These are phyloP conservation scores for Porcisia deanei DNA, from an alignment of 208 protist species.

Conservation along the genomic window DNA sequence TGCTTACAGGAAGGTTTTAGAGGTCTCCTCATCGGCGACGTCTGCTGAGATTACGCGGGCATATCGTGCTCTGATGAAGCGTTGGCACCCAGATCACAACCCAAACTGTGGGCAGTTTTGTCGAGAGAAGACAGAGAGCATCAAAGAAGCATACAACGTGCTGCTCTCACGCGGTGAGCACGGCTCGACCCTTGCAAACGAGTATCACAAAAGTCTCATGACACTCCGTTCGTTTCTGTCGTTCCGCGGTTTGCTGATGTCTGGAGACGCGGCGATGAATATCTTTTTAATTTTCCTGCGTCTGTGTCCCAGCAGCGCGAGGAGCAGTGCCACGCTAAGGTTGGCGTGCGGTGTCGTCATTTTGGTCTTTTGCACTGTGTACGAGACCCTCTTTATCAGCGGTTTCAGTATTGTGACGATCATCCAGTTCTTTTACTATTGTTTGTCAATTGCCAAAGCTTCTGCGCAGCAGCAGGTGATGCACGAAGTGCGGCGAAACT, in stretches of 20 bases:
- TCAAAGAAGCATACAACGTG: slow-evolving; percentile 82
- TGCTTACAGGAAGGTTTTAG: slow-evolving; percentile 55
- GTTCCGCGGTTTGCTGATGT: slow-evolving; percentile 80
- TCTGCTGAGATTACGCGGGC: slow-evolving; percentile 66
- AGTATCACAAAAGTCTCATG: slow-evolving; percentile 61
- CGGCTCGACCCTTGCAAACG: slow-evolving; percentile 53
- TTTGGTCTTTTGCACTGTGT: slow-evolving; percentile 60
- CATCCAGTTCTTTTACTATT: slow-evolving; percentile 63
- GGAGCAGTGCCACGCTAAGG: slow-evolving; percentile 23
- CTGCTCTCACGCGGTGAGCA: slow-evolving; percentile 68
- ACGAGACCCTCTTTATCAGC: slow-evolving; percentile 61
- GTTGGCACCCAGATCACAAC: slow-evolving; percentile 85
- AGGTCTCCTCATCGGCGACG: slow-evolving; percentile 40
- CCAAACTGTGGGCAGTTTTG: slow-evolving; percentile 73
- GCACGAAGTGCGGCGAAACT: slow-evolving; percentile 36
- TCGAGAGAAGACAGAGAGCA: slow-evolving; percentile 51
- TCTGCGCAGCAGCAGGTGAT: slow-evolving; percentile 47
- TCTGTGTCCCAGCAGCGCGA: slow-evolving; percentile 8
- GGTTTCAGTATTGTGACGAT: slow-evolving; percentile 63
- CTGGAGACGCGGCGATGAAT: slow-evolving; percentile 58
- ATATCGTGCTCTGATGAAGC: slow-evolving; percentile 75
- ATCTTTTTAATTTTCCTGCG: slow-evolving; percentile 40
- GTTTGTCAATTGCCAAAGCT: slow-evolving; percentile 38
- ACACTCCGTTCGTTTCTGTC: slow-evolving; percentile 71
- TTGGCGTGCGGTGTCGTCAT: slow-evolving; percentile 42